phyloP scores from a whole-genome alignment of 305 asterid species.

The Nicotiana rustica region DNA sequence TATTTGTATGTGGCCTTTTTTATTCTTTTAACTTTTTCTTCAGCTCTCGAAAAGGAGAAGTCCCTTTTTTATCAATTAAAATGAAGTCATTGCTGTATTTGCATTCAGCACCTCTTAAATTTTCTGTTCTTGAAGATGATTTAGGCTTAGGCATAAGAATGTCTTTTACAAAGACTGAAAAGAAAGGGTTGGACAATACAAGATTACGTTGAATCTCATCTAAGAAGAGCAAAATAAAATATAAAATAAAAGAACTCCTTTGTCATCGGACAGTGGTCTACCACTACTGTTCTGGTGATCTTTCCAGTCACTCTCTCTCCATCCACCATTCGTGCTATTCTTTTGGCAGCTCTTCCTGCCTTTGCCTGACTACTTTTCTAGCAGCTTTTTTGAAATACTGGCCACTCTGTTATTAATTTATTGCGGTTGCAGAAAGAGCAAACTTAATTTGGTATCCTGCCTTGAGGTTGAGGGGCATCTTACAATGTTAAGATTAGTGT shows the following conservation, averaged over 20 bases:
- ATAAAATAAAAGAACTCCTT: not conserved
- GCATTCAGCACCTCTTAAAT: not conserved
- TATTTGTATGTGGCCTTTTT: not conserved
- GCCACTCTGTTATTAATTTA: not conserved
- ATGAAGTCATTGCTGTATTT: not conserved
- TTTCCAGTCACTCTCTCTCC: too few relatives aligned
- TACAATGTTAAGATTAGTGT: not conserved
- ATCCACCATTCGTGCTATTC: too few relatives aligned
- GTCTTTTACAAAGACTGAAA: not conserved
- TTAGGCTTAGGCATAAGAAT: not conserved
- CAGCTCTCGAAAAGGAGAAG: not conserved
- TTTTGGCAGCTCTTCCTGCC: too few relatives aligned
- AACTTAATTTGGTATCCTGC: constrained; percentile 9
- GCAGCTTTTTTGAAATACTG: too few relatives aligned
- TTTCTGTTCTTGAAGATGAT: not conserved
- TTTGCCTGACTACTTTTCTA: too few relatives aligned
- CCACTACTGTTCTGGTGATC: too few relatives aligned
- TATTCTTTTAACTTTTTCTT: not conserved
- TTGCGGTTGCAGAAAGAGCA: not conserved
- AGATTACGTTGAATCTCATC: not conserved
- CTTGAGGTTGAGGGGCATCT: constrained; percentile 18
- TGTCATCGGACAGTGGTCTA: not conserved
- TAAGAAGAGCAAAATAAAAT: not conserved
- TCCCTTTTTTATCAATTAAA: too few relatives aligned
- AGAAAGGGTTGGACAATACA: not conserved